Evolutionary conservation across 73 alveolate species (phyloP), one percentile per base, ranked within the genome.

Genomic region (Paramecium sonneborni): DNA sequence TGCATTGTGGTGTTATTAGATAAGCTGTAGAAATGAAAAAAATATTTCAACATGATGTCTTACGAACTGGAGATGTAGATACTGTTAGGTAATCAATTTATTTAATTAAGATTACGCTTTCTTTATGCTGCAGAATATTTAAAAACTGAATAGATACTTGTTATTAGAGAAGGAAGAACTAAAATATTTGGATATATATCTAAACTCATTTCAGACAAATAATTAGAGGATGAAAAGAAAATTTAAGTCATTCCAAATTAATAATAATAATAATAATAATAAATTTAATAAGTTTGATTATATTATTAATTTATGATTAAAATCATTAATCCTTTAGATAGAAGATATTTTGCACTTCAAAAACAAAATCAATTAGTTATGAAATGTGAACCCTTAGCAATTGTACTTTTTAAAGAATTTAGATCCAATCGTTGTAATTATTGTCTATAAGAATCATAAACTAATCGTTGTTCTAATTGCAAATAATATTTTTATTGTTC

Each of bases 1-100:
- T 79, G 90, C 90, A 79, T 79, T 79, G 90, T 44, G 90, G 90
- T 41, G 90, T 79, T 1, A 79, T 79, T 20, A 79, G 90, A 79
- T 79, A 79, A 21, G 90, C 90, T 24, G 90, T 79, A 37, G 90
- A 79, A 79, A 79, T 79, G 44, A 79, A 79, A 48, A 79, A 44
- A 79, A 43, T 79, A 26, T 79, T 24, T 18, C 14, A 39, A 30
- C 44, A 79, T 30, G 90, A 79, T 18, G 76, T 79, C 5, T 20
- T 79, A 23, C 21, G 90, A 8, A 79, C 90, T 20, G 69, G 72
- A 24, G 90, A 79, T 44, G 72, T 79, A 6, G 90, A 79, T 28
- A 79, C 90, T 3, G 90, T 79, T 15, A 72, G 86, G 86, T 72
- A 72, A 9, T 6, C 1, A 0, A 24, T n/a, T 35, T 15, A 11